A percentile compares a stretch with the other conserved stretches of the same genome.
These are phyloP conservation scores for Sporisorium scitamineum DNA, from an alignment of 1,284 basidiomycete genomes.

Conservation along the genomic window DNA sequence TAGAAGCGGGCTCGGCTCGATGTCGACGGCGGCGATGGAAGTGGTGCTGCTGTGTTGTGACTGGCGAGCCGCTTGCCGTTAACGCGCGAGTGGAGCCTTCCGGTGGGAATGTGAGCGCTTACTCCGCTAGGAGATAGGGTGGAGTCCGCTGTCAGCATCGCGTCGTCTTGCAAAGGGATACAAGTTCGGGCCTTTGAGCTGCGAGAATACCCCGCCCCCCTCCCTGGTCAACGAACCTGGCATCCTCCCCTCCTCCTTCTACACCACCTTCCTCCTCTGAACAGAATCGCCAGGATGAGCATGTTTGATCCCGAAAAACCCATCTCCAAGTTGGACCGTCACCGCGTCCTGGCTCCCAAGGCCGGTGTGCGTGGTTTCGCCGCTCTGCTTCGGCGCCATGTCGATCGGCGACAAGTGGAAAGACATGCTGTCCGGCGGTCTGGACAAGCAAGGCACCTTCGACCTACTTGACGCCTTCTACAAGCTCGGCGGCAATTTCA, in stretches of 20 bases:
- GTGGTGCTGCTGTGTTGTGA: background rate
- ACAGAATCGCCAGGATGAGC: conserved; percentile 19
- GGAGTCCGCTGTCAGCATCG: too few relatives aligned
- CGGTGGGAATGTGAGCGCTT: too few relatives aligned
- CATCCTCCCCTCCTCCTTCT: background rate
- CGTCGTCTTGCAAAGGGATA: background rate
- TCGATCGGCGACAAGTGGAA: conserved; percentile 73
- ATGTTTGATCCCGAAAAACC: conserved; percentile 46
- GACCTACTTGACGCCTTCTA: conserved; percentile 53
- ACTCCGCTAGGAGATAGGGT: too few relatives aligned
- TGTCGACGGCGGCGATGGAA: background rate
- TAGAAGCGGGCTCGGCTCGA: too few relatives aligned
- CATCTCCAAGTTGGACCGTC: conserved; percentile 59
- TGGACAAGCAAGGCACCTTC: conserved; percentile 46
- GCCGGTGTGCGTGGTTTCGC: conserved; percentile 72
- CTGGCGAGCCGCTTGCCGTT: too few relatives aligned
- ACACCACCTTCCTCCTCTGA: background rate
- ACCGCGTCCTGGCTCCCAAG: conserved; percentile 71
- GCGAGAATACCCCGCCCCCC: background rate
- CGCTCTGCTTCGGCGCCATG: conserved; percentile 73
- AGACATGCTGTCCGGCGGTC: conserved; percentile 40
- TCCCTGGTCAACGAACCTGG: background rate
- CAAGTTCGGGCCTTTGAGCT: background rate
- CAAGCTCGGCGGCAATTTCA: conserved; percentile 72
- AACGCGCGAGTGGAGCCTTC: too few relatives aligned